phyloP scores from a whole-genome alignment of 2,329 filamentous ascomycete genomes.

The Xylaria sp. region DNA sequence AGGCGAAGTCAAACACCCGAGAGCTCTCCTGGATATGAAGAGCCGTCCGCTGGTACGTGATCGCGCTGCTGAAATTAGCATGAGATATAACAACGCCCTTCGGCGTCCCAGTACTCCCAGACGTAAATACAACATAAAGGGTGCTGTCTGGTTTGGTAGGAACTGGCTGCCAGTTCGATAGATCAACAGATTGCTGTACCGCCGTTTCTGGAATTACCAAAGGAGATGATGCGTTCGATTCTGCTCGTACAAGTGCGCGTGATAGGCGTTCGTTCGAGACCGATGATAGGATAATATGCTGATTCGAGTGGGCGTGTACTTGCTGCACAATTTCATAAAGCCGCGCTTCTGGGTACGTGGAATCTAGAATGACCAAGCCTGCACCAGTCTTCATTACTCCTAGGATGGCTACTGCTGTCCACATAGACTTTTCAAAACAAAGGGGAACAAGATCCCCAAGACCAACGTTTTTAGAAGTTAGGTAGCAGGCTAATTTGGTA shows the following conservation, averaged over 20 bases:
- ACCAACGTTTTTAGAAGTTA: constrained; percentile 4
- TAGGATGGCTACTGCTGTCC: constrained; percentile 18
- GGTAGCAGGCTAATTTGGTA: constrained; percentile 3
- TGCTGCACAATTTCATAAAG: constrained; percentile 15
- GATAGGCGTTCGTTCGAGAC: constrained; percentile 8
- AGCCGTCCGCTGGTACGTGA: not conserved
- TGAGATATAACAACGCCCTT: constrained; percentile 15
- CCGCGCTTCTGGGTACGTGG: constrained; percentile 5
- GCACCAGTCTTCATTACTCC: constrained; percentile 19
- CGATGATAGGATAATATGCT: constrained; percentile 14
- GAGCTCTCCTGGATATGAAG: not conserved
- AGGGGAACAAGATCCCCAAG: constrained; percentile 13
- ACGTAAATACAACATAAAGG: constrained; percentile 19
- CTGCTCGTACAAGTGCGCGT: constrained; percentile 3
- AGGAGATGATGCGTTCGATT: constrained; percentile 7
- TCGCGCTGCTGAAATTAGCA: constrained; percentile 7
- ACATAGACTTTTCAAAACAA: constrained; percentile 23
- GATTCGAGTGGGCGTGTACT: constrained; percentile 12
- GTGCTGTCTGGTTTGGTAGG: not conserved
- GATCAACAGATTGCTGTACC: constrained; percentile 4
- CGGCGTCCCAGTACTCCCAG: constrained; percentile 16
- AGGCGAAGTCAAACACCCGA: constrained; percentile 17
- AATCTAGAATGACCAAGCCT: constrained; percentile 7
- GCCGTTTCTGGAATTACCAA: not conserved
- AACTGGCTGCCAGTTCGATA: constrained; percentile 7